phyloP scores from a whole-genome alignment of 495 filamentous ascomycete genomes.

The Hypoxylon lienhwacheense region DNA sequence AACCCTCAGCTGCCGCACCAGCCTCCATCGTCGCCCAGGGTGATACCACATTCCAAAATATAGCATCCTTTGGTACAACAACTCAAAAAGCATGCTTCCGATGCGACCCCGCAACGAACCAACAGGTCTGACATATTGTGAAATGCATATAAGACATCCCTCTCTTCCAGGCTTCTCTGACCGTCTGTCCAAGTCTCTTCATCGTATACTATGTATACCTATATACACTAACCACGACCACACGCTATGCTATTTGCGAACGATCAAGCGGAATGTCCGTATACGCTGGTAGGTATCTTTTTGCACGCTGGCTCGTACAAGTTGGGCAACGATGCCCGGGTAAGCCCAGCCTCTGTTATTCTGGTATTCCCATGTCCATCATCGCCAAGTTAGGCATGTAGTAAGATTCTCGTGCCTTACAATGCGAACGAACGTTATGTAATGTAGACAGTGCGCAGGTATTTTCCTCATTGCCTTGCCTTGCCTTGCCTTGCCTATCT shows the following conservation, averaged over 20 bases:
- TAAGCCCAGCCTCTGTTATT: constrained; percentile 21
- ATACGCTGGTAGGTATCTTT: too few relatives aligned
- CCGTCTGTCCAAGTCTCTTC: too few relatives aligned
- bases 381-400: constrained; percentile 8
- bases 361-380: constrained; percentile 1
- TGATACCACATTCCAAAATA: constrained; percentile 1
- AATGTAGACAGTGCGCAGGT: constrained; percentile 14
- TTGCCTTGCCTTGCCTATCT: too few relatives aligned
- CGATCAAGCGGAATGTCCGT: constrained; percentile 9
- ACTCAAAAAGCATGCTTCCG: constrained; percentile 13
- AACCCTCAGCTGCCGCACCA: too few relatives aligned
- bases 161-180: not conserved
- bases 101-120: constrained; percentile 26
- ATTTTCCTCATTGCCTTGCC: not conserved
- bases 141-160: constrained; percentile 9
- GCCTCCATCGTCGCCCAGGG: too few relatives aligned
- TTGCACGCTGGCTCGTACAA: too few relatives aligned
- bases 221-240: constrained; percentile 2
- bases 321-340: constrained; percentile 14
- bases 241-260: constrained; percentile 7
- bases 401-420: not conserved
- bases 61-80: not conserved
- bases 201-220: not conserved
- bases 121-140: not conserved
- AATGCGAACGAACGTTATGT: not conserved